Evolutionary conservation across 2,329 filamentous ascomycete genomes (phyloP).

Genomic region (Thyridium curvatum): DNA sequence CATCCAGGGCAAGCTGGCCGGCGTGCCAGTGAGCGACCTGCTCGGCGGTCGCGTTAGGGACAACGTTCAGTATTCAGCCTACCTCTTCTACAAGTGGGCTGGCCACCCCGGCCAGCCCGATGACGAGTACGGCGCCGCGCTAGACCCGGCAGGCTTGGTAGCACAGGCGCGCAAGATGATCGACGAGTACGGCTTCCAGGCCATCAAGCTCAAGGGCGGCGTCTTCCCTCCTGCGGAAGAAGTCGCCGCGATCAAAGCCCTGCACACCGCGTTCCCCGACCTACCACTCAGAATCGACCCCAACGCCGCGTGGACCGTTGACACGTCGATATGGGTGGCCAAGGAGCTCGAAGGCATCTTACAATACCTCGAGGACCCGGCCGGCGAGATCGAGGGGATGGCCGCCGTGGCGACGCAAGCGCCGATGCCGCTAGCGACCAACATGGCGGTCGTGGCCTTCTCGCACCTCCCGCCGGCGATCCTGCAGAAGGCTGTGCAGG

Average conservation of each 20-base stretch:
- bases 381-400: constrained; percentile 33
- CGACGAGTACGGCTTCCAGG: constrained; percentile 34
- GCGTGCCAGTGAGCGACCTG: constrained; percentile 29
- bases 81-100: constrained; percentile 36
- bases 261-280: constrained; percentile 27
- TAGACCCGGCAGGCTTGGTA: constrained; percentile 25
- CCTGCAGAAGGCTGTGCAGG: constrained; percentile 30
- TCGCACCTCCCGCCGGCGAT: constrained; percentile 29
- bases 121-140: constrained; percentile 30
- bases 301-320: constrained; percentile 30
- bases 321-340: constrained; percentile 30
- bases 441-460: constrained; percentile 36
- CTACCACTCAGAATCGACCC: constrained; percentile 29
- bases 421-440: constrained; percentile 33
- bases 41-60: constrained; percentile 31
- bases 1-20: constrained; percentile 31
- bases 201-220: constrained; percentile 35
- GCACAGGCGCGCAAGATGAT: constrained; percentile 29
- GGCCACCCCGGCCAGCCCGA: constrained; percentile 30
- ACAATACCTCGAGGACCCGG: constrained; percentile 33
- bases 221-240: constrained; percentile 32
- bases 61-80: constrained; percentile 33
- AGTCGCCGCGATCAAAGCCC: constrained; percentile 29
- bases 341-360: constrained; percentile 27
- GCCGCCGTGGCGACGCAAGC: constrained; percentile 32